These are phyloP conservation scores for Stromatinia cepivora DNA, from an alignment of 2,329 filamentous ascomycete species.

Conservation along the genomic window DNA sequence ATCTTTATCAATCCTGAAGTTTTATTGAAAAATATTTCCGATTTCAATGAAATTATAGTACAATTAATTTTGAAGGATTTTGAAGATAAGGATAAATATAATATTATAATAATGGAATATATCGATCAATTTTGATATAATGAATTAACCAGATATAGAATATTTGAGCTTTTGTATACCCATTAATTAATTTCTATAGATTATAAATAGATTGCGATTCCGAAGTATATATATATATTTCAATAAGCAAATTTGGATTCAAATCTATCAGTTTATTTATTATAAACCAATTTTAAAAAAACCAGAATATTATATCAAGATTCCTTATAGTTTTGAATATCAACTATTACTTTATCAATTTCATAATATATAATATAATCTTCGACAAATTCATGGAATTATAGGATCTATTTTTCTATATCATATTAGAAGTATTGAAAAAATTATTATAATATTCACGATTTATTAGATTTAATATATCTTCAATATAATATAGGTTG, in stretches of 20 bases:
- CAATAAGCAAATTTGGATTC: slow-evolving; percentile 3
- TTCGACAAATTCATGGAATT: slow-evolving; percentile 13
- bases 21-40: background rate
- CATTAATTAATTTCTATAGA: slow-evolving; percentile 5
- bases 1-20: background rate
- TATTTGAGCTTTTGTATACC: background rate
- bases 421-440: slow-evolving; percentile 2
- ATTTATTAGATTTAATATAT: background rate
- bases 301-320: background rate
- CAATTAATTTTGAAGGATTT: background rate
- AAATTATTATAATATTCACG: background rate
- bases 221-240: slow-evolving; percentile 1
- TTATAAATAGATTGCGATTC: background rate
- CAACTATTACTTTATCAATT: background rate
- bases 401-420: background rate
- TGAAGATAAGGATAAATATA: background rate
- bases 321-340: background rate
- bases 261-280: background rate
- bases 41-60: background rate
- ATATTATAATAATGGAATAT: background rate
- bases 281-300: background rate
- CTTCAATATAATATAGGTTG: slow-evolving; percentile 10
- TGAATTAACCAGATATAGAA: background rate
- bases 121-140: background rate
- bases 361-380: background rate